Conservation (phyloP, 306 rosid species). For the Carpinus fangiana region DNA sequence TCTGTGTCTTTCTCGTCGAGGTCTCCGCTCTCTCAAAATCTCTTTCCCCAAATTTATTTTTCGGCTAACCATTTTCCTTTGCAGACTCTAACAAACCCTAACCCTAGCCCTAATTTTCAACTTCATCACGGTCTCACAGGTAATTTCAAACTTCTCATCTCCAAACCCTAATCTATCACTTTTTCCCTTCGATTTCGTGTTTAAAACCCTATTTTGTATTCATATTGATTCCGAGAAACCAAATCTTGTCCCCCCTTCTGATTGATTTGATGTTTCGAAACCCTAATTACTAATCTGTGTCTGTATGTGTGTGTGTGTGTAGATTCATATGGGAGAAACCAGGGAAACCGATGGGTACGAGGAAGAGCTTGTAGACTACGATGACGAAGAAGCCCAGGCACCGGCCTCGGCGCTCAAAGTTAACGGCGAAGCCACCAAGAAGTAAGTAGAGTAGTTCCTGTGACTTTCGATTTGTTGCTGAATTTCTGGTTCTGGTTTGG, state of each 20-base stretch:
- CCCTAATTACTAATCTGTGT: constrained; percentile 7
- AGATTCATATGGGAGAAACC: constrained; percentile 79
- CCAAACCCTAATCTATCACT: constrained; percentile 36
- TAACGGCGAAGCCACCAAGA: constrained; percentile 90
- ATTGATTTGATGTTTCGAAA: background rate
- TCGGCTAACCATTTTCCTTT: constrained; percentile 75
- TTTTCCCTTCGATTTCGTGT: background rate
- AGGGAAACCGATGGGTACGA: constrained; percentile 82
- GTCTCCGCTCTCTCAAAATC: constrained; percentile 34
- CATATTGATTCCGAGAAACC: background rate
- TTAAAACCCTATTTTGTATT: constrained; percentile 34
- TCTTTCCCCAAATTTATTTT: constrained; percentile 41
- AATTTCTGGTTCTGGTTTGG: background rate
- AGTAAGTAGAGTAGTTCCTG: constrained; percentile 41
- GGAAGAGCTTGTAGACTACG: constrained; percentile 97
- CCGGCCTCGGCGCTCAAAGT: constrained; percentile 84
- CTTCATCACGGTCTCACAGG: constrained; percentile 43
- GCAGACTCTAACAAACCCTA: constrained; percentile 57
- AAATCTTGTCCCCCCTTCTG: background rate
- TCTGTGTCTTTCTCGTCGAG: constrained; percentile 23
- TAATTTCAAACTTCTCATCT: constrained; percentile 16
- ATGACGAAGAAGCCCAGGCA: constrained; percentile 92
- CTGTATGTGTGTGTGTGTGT: constrained; percentile 6
- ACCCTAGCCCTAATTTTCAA: constrained; percentile 35
- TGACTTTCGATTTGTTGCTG: background rate